phyloP scores from a whole-genome alignment of 208 protist species.

The Trypanosoma avium region DNA sequence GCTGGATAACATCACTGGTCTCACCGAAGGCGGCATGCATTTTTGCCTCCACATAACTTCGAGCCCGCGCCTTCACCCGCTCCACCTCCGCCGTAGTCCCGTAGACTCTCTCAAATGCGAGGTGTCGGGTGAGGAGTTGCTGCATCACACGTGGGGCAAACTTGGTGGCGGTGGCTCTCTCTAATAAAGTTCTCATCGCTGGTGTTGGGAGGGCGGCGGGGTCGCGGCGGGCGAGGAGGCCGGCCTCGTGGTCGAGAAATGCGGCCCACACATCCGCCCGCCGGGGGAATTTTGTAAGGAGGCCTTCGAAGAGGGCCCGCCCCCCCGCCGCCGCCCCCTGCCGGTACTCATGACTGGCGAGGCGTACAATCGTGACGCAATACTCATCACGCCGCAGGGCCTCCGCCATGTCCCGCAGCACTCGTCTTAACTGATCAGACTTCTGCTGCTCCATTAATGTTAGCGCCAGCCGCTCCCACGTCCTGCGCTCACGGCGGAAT shows the following conservation, averaged over 20 bases:
- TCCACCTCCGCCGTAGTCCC: constrained; percentile 82
- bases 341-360: constrained; percentile 86
- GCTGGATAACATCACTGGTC: not conserved
- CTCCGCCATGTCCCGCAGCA: constrained; percentile 80
- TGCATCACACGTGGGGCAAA: constrained; percentile 89
- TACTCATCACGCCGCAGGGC: constrained; percentile 63
- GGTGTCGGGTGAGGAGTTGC: constrained; percentile 95
- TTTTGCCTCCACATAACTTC: constrained; percentile 92
- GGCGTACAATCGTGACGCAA: constrained; percentile 57
- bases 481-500: constrained; percentile 64
- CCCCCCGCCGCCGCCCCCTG: constrained; percentile 79
- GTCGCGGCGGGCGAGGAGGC: constrained; percentile 56
- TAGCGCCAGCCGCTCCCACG: constrained; percentile 80
- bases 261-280: constrained; percentile 88
- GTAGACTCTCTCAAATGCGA: constrained; percentile 95
- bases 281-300: constrained; percentile 86
- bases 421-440: constrained; percentile 84
- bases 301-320: constrained; percentile 87
- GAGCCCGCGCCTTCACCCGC: constrained; percentile 92
- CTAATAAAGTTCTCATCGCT: constrained; percentile 70
- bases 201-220: constrained; percentile 38
- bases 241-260: constrained; percentile 89
- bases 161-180: constrained; percentile 78
- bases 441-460: constrained; percentile 79
- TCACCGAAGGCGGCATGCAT: constrained; percentile 45